A percentile compares a stretch with the other conserved stretches of the same genome.
Conservation (phyloP, 2,329 filamentous ascomycete genomes). For the Sporothrix mexicana region DNA sequence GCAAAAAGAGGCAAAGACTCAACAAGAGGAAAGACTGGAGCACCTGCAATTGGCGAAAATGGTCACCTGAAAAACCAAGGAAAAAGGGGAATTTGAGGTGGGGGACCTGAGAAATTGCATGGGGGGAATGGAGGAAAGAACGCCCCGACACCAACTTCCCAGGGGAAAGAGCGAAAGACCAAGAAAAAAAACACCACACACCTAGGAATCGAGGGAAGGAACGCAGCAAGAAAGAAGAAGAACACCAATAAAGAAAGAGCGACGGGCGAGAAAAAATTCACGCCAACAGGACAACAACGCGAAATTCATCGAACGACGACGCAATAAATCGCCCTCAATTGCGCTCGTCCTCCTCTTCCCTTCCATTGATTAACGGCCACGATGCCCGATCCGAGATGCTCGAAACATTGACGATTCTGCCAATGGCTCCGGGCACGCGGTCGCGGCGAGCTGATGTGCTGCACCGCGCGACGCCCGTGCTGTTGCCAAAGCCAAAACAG, state of each 20-base stretch:
- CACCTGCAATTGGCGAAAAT: constrained; percentile 1
- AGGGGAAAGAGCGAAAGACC: no score
- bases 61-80: background rate
- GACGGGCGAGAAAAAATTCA: constrained; percentile 25
- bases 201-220: background rate
- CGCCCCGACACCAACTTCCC: constrained; percentile 7
- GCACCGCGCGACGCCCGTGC: constrained; percentile 34
- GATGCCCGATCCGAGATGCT: constrained; percentile 37
- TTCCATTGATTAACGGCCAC: background rate
- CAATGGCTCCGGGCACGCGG: constrained; percentile 40
- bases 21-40: background rate
- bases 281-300: background rate
- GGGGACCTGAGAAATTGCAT: constrained; percentile 27
- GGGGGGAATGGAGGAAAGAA: constrained; percentile 19
- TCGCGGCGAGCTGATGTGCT: constrained; percentile 39
- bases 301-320: constrained; percentile 9
- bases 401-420: constrained; percentile 36
- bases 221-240: constrained; percentile 18
- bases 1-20: background rate
- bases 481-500: constrained; percentile 37
- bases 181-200: constrained; percentile 24
- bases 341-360: background rate
- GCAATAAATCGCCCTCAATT: background rate
- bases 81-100: constrained; percentile 3
- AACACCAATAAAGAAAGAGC: constrained; percentile 22